Base-by-base conservation (phyloP, 2,329 filamentous ascomycete genomes). In the Fusarium falciforme region DNA sequence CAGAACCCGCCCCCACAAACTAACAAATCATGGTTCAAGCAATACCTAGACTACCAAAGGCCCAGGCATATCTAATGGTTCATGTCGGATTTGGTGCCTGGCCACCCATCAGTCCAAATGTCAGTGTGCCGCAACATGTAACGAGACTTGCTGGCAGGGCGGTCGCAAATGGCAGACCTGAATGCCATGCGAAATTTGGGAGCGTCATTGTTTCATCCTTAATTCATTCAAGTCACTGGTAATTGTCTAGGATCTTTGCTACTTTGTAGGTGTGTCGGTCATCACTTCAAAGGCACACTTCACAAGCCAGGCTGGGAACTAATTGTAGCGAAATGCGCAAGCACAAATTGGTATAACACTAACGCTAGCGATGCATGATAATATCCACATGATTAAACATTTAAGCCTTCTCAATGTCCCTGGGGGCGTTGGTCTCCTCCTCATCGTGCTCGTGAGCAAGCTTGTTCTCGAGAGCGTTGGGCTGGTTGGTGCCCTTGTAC, bases 401-500 rank as follows among this genome's bases (percentile, higher is more conserved):
- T 52, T 52, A 52, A 52, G 47, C 49, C 64, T 75, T 71, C 64
- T 78, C 73, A 61, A 76, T 70, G 5, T 76, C 73, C 20, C 72
- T 40, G 25, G 72, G 72, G 42, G 72, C 71, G 33, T 65, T 64
- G 12, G 64, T 11, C 10, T 66, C 54, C 61, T 66, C 67, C 27
- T 76, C 66, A 10, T 63, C 70, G 1, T 77, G 65, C 57, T 78
- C 70, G 20, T 66, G 60, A 1, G 49, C 33, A 6, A 78, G 35
- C 74, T 80, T 77, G 73, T 82, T 80, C 61, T 75, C 73, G 22
- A 78, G 22, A 52, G 80, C 81, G 2, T 79, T 84, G 25, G 83
- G 85, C 77, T 84, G 78, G 74, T 82, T 79, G n/a, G 73, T 64
- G 44, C 85, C 85, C 72, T 84, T 78, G 70, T 76, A 87, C 72